These are phyloP conservation scores for Coffea humblotiana DNA, from an alignment of 305 asterid genomes.

Conservation along the genomic window DNA sequence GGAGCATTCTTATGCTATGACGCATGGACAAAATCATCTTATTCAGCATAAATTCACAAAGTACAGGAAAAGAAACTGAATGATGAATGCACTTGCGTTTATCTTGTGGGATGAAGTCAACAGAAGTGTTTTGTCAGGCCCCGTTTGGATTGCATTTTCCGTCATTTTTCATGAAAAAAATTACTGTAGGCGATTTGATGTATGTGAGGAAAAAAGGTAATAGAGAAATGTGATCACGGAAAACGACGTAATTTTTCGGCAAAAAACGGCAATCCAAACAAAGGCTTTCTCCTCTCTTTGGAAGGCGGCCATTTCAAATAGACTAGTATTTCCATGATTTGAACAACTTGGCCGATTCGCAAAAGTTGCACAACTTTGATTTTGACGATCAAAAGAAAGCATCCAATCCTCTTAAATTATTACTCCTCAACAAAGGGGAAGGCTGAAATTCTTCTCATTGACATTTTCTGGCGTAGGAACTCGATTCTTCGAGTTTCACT, in stretches of 20 bases:
- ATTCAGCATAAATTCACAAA: neutral
- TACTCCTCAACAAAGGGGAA: neutral
- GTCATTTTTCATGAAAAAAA: too few relatives aligned
- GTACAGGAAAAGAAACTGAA: neutral
- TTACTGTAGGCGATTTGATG: too few relatives aligned
- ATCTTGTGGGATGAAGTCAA: neutral
- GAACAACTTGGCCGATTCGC: slow-evolving; percentile 7
- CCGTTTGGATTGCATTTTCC: too few relatives aligned
- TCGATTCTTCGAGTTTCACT: neutral
- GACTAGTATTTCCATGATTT: neutral
- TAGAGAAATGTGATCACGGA: too few relatives aligned
- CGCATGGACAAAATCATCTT: neutral
- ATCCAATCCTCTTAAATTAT: slow-evolving; percentile 16
- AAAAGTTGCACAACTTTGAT: neutral
- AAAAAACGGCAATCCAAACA: too few relatives aligned
- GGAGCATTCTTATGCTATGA: neutral
- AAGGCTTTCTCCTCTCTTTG: neutral
- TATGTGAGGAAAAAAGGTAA: too few relatives aligned
- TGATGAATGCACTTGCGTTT: neutral
- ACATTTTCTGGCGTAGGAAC: neutral
- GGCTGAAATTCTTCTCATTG: neutral
- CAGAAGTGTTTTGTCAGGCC: neutral
- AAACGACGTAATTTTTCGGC: too few relatives aligned
- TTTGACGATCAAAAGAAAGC: neutral
- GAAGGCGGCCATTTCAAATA: neutral